A percentile compares a stretch with the other conserved stretches of the same genome.
Conservation (phyloP, 31 red algal species). For the Bonnemaisonia californica region DNA sequence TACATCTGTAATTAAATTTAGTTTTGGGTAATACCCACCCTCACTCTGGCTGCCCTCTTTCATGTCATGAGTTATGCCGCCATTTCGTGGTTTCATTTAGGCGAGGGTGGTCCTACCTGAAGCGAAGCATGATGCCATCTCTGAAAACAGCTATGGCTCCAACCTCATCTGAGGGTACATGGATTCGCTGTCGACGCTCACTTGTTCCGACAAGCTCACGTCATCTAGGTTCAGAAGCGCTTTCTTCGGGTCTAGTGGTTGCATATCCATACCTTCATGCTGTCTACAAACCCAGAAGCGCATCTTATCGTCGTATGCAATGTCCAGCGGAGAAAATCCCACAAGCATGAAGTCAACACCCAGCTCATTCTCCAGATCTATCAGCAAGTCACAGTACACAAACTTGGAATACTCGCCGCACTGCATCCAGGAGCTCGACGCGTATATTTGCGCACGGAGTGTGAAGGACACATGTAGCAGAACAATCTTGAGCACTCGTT, state of each 20-base stretch:
- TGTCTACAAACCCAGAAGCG: constrained; percentile 45
- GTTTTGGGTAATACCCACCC: too few relatives aligned
- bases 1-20: too few relatives aligned
- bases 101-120: too few relatives aligned
- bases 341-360: constrained; percentile 54
- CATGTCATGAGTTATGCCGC: too few relatives aligned
- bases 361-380: constrained; percentile 42
- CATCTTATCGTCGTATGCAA: constrained; percentile 60
- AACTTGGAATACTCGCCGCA: constrained; percentile 39
- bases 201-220: constrained; percentile 6
- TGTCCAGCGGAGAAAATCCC: constrained; percentile 24
- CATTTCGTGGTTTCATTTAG: too few relatives aligned
- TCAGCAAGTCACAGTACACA: constrained; percentile 42
- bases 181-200: too few relatives aligned
- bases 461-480: constrained; percentile 48
- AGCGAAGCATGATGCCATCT: too few relatives aligned
- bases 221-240: constrained; percentile 38
- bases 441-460: constrained; percentile 46
- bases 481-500: constrained; percentile 28
- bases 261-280: background rate
- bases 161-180: too few relatives aligned
- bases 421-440: constrained; percentile 31
- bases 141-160: too few relatives aligned
- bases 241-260: constrained; percentile 31
- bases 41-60: too few relatives aligned